These are phyloP conservation scores for Austroboletus festivus DNA, from an alignment of 768 basidiomycete genomes.

Conservation along the genomic window DNA sequence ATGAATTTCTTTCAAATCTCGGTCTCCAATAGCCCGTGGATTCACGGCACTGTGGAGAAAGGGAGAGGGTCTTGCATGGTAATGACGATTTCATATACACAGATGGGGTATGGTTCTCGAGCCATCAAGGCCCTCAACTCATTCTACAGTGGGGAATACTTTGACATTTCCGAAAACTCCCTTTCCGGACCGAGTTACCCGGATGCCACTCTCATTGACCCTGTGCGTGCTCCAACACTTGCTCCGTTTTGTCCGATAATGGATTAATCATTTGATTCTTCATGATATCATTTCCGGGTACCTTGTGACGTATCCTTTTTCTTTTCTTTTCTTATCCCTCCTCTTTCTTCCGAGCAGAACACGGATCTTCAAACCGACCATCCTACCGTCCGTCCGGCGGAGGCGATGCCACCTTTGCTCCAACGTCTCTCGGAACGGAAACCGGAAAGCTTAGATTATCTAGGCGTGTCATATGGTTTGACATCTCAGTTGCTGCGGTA, in stretches of 20 bases:
- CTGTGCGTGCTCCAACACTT: slow-evolving; percentile 31
- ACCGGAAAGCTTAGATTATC: slow-evolving; percentile 88
- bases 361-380: slow-evolving; percentile 72
- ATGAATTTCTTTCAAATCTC: neutral
- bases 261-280: slow-evolving; percentile 2
- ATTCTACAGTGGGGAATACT: slow-evolving; percentile 92
- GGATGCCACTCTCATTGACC: slow-evolving; percentile 48
- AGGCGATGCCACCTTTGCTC: slow-evolving; percentile 88
- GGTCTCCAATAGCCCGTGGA: too few relatives aligned
- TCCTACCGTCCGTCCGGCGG: slow-evolving; percentile 65
- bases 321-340: neutral
- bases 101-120: slow-evolving; percentile 97
- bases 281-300: neutral
- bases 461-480: slow-evolving; percentile 95
- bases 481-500: slow-evolving; percentile 80
- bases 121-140: slow-evolving; percentile 83
- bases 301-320: neutral
- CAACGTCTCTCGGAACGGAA: slow-evolving; percentile 86
- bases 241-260: neutral
- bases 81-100: neutral
- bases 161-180: slow-evolving; percentile 72
- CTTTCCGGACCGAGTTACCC: slow-evolving; percentile 54
- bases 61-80: too few relatives aligned
- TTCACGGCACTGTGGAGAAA: too few relatives aligned
- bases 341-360: slow-evolving; percentile 29